Conservation (phyloP, 1,139 yeast species). For the Kodamaea sp. region DNA sequence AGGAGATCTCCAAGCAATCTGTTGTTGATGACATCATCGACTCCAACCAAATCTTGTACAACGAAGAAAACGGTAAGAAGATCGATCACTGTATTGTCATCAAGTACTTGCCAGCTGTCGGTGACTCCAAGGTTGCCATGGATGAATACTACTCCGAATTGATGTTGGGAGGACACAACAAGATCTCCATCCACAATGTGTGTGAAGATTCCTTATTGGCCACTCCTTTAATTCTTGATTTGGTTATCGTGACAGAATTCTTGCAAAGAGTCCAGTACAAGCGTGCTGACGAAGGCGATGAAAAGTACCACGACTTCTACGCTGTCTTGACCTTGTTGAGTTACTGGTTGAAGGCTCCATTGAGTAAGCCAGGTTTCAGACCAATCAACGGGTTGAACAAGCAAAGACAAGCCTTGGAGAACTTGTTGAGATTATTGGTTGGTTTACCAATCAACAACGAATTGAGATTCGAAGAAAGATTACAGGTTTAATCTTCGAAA, state of each 20-base stretch:
- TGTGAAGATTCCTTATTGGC: constrained; percentile 96
- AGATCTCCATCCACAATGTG: constrained; percentile 89
- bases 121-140: constrained; percentile 97
- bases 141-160: constrained; percentile 96
- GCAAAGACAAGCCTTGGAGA: constrained; percentile 91
- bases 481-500: constrained; percentile 27
- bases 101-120: constrained; percentile 91
- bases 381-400: constrained; percentile 93
- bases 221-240: constrained; percentile 89
- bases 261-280: constrained; percentile 82
- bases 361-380: constrained; percentile 86
- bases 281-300: constrained; percentile 42
- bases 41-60: constrained; percentile 83
- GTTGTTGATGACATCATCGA: constrained; percentile 95
- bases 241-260: constrained; percentile 88
- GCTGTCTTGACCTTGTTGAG: constrained; percentile 84
- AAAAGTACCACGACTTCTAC: constrained; percentile 67
- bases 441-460: constrained; percentile 92
- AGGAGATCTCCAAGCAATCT: constrained; percentile 90
- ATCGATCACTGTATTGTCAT: constrained; percentile 96
- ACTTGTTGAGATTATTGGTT: constrained; percentile 83
- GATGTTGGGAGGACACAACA: constrained; percentile 97
- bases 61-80: constrained; percentile 72
- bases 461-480: constrained; percentile 91
- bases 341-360: constrained; percentile 97